These are phyloP conservation scores for Globisporangium paddicum DNA, from an alignment of 352 stramenopile genomes.

Conservation along the genomic window DNA sequence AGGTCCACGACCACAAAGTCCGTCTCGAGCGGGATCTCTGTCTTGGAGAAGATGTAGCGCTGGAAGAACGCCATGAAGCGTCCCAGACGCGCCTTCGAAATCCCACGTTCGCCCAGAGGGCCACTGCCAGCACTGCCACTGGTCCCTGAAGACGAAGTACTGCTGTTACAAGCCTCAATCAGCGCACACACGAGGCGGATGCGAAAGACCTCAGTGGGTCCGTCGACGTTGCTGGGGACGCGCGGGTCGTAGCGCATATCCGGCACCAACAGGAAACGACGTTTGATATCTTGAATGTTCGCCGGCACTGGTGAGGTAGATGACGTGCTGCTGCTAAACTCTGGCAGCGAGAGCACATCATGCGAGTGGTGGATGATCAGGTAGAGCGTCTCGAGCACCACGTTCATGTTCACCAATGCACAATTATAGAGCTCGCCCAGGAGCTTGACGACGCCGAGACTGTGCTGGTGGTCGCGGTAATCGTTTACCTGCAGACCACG, in stretches of 20 bases:
- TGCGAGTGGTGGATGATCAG: slow-evolving; percentile 95
- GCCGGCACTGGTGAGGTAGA: slow-evolving; percentile 7
- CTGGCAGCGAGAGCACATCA: slow-evolving; percentile 74
- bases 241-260: slow-evolving; percentile 84
- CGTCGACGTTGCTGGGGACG: slow-evolving; percentile 88
- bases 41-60: slow-evolving; percentile 96
- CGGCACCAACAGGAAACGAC: slow-evolving; percentile 56
- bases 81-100: slow-evolving; percentile 81
- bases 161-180: slow-evolving; percentile 78
- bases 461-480: slow-evolving; percentile 91
- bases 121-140: slow-evolving; percentile 1
- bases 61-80: slow-evolving; percentile 94
- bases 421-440: slow-evolving; percentile 94
- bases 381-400: slow-evolving; percentile 94
- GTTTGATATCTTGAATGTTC: slow-evolving; percentile 59
- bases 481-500: slow-evolving; percentile 88
- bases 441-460: slow-evolving; percentile 90
- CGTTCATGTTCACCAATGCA: slow-evolving; percentile 86
- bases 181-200: slow-evolving; percentile 93
- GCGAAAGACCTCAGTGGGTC: slow-evolving; percentile 90
- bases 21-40: slow-evolving; percentile 92
- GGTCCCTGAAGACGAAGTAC: not conserved
- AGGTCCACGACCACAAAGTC: slow-evolving; percentile 89
- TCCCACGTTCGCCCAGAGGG: slow-evolving; percentile 70
- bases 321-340: slow-evolving; percentile 41